Evolutionary conservation across 78 protist species (phyloP).

Genomic region (Mantamonas sphyraenae): DNA sequence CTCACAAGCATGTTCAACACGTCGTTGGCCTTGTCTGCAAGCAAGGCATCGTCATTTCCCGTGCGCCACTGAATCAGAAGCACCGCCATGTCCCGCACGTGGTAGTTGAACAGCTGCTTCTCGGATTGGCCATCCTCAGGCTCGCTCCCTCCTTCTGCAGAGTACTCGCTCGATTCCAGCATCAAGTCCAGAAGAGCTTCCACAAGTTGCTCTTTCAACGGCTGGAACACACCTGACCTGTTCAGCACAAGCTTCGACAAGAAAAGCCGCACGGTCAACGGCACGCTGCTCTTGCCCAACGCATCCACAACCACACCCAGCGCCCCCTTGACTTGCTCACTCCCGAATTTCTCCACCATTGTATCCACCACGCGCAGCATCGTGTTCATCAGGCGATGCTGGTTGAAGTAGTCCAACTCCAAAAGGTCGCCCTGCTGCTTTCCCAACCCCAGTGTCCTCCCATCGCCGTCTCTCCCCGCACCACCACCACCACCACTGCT

Average conservation of each 20-base stretch:
- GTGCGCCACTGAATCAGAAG: background rate
- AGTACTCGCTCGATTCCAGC: background rate
- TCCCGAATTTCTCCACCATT: background rate
- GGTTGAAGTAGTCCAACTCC: constrained; percentile 45
- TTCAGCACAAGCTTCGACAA: constrained; percentile 38
- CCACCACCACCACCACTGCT: background rate
- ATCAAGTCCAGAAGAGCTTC: background rate
- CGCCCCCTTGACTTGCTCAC: background rate
- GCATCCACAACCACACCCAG: constrained; percentile 57
- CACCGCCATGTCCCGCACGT: constrained; percentile 52
- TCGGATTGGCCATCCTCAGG: too few relatives aligned
- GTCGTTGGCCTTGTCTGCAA: too few relatives aligned
- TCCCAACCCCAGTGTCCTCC: background rate
- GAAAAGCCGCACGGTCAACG: constrained; percentile 37
- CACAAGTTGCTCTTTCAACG: background rate
- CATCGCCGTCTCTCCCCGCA: background rate
- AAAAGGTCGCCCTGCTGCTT: background rate
- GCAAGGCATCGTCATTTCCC: background rate
- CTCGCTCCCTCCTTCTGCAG: constrained; percentile 22
- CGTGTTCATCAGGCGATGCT: constrained; percentile 46
- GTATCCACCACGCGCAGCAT: constrained; percentile 41
- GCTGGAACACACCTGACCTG: constrained; percentile 35
- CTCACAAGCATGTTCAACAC: too few relatives aligned
- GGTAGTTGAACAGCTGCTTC: too few relatives aligned
- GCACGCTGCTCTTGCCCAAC: constrained; percentile 1